Base-by-base conservation (phyloP, 495 filamentous ascomycete genomes). In the Tuber calosporum region DNA sequence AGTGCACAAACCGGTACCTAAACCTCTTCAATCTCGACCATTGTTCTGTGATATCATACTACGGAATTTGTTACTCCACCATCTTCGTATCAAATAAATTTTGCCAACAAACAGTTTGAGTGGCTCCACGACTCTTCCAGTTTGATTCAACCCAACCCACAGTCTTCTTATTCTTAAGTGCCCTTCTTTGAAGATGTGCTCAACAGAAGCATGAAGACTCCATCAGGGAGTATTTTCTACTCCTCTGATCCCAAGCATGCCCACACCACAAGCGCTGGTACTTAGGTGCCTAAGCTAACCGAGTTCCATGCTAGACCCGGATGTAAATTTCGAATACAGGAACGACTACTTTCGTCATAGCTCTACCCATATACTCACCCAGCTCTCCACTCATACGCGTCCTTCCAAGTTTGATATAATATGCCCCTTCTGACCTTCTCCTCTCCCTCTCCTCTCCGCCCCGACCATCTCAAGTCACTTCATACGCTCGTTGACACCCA, bases 361-460 rank as follows among this genome's bases (percentile, higher is more conserved):
- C 7, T 4, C 26, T 34, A 62, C 53, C 53, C 53, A 17, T 62
- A 62, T 30, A 17, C 77, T 73, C 74, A 81, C 67, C 72, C 71
- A 66, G 75, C 71, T 42, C 40, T 7, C 9, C 38, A 40, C 42
- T 13, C 37, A 62, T 40, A 53, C 70, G 34, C 69, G 39, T 75
- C 41, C 48, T 39, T 30, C n/a, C 42, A 72, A 41, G 73, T 72
- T 72, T 71, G 73, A 72, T 72, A 58, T 62, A 67, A 68, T 58
- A 41, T 69, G 17, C 67, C 37, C 36, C 66, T 22, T 42, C 37
- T 41, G 30, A 71, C 43, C 22, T 37, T 30, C 69, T 15, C 41
- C 38, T 67, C 69, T 7, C n/a, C n/a, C 15, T n/a, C 67, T 30
- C 26, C 36, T 0, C 39, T 45, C 2, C 17, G 0, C 45, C 48